Conservation (phyloP, 345 rosid genomes). For the Draba incana region DNA sequence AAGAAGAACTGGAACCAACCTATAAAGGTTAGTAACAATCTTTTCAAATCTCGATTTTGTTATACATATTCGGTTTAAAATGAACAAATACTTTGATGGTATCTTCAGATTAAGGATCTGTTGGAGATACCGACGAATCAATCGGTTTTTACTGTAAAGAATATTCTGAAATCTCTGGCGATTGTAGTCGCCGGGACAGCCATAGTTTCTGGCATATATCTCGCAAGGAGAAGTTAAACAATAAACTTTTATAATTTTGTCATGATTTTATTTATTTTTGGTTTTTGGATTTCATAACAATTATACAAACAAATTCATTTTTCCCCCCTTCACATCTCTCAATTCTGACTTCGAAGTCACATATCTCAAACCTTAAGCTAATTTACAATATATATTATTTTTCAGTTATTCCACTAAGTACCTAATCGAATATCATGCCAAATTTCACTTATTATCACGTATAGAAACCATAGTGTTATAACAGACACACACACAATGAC, state of each 20-base stretch:
- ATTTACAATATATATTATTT: neutral
- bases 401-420: slow-evolving; percentile 8
- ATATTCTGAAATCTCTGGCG: slow-evolving; percentile 56
- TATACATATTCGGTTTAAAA: neutral
- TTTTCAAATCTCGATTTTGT: neutral
- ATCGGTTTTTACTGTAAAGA: slow-evolving; percentile 46
- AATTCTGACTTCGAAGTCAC: neutral
- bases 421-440: slow-evolving; percentile 37
- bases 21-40: slow-evolving; percentile 50
- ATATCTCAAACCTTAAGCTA: neutral
- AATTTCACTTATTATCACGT: slow-evolving; percentile 28
- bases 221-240: slow-evolving; percentile 52
- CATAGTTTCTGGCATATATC: slow-evolving; percentile 58
- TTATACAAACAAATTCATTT: neutral
- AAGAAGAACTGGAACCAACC: slow-evolving; percentile 85
- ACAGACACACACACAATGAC: slow-evolving; percentile 37
- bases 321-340: neutral
- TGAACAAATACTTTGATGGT: neutral
- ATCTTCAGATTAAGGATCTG: slow-evolving; percentile 57
- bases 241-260: slow-evolving; percentile 7
- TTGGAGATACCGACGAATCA: slow-evolving; percentile 58
- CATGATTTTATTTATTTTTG: slow-evolving; percentile 1
- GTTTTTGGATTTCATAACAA: slow-evolving; percentile 6
- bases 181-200: slow-evolving; percentile 64
- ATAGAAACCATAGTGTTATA: slow-evolving; percentile 22